Percentiles rank a stretch among this genome's conserved stretches.
These are phyloP conservation scores for Heterobasidion occidentale DNA, from an alignment of 1,284 basidiomycete genomes.

Conservation along the genomic window DNA sequence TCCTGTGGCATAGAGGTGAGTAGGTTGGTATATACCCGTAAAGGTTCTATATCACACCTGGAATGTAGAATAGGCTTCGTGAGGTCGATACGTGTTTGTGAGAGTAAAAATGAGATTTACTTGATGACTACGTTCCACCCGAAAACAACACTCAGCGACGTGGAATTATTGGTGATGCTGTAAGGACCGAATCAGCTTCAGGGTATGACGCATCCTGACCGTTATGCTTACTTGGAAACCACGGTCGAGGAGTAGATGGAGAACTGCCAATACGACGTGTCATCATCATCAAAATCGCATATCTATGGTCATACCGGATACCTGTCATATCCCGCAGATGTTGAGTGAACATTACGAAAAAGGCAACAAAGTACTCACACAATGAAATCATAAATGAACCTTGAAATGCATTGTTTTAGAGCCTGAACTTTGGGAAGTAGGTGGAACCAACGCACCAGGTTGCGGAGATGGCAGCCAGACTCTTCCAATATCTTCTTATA, in stretches of 20 bases:
- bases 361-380: constrained; percentile 32
- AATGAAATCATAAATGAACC: constrained; percentile 85
- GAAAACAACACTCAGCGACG: constrained; percentile 51
- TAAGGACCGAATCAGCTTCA: neutral
- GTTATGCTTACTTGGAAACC: constrained; percentile 41
- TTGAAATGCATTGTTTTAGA: constrained; percentile 15
- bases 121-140: constrained; percentile 78
- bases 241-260: constrained; percentile 82
- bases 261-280: constrained; percentile 38
- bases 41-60: constrained; percentile 16
- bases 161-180: constrained; percentile 50
- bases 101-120: constrained; percentile 24
- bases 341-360: neutral
- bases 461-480: constrained; percentile 60
- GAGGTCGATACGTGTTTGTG: neutral
- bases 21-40: neutral
- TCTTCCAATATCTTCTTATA: constrained; percentile 73
- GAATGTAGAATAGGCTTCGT: constrained; percentile 68
- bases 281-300: neutral
- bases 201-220: neutral
- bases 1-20: constrained; percentile 28
- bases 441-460: constrained; percentile 43
- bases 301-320: constrained; percentile 42
- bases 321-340: constrained; percentile 21
- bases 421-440: constrained; percentile 3